Evolutionary conservation across 345 rosid species (phyloP), one percentile per base, ranked within the genome.

Genomic region (Gynandropsis gynandra): DNA sequence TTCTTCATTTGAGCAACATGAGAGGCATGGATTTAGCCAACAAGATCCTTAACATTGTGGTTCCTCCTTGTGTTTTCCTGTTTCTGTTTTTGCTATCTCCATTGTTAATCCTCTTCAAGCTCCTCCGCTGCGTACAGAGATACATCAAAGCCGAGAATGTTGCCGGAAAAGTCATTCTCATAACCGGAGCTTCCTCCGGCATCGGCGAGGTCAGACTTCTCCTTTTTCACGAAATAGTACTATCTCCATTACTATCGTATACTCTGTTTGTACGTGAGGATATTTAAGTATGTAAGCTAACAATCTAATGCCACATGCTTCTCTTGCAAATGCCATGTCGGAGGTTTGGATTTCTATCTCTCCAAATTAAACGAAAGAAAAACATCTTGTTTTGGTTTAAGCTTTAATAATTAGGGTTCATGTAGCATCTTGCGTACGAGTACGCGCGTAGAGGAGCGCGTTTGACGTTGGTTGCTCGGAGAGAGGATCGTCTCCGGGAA

Each of bases 151-250:
- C 32, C 9, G 71, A 73, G 54, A 54, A 76, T 9, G 66, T 73
- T 0, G 59, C 72, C 0, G 81, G 77, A 36, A 75, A 75, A 68
- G 79, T 73, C 0, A 61, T 71, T 1, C 64, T 75, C 29, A 58
- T 75, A 35, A 71, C 79, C 4, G 81, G 79, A 34, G 77, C 77
- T 20, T 64, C 76, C 10, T 73, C 81, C 4, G 84, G 81, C 37
- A 76, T 75, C 13, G 84, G 78, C 7, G 75, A 75, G 76, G 76
- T 75, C 21, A 19, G n/a, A 13, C 44, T 17, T 29, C 29, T 24
- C 5, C 29, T 5, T 24, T 24, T 24, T 5, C 2, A 24, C 4
- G 29, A 24, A n/a, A n/a, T n/a, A n/a, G n/a, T n/a, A n/a, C n/a
- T n/a, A n/a, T n/a, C n/a, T n/a, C n/a, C n/a, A n/a, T n/a, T n/a